These are phyloP conservation scores for Solanum dulcamara DNA, from an alignment of 257 asterid species.

Conservation along the genomic window DNA sequence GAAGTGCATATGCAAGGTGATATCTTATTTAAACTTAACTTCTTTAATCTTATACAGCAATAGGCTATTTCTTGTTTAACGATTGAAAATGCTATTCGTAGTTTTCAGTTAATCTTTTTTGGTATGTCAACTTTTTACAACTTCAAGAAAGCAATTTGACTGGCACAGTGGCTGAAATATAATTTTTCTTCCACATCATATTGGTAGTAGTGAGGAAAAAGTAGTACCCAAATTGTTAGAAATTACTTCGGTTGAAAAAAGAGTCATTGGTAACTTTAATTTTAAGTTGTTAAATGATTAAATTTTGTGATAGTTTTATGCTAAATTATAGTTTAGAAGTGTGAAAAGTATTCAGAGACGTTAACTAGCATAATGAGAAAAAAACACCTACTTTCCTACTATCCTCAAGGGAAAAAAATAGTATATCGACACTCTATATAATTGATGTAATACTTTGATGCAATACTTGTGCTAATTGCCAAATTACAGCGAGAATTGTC, in stretches of 20 bases:
- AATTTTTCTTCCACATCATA: neutral
- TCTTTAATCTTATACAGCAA: neutral
- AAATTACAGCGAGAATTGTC: neutral
- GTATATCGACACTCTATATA: neutral
- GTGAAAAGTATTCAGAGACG: neutral
- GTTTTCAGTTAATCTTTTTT: neutral
- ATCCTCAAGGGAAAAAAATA: neutral
- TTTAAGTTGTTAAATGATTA: neutral
- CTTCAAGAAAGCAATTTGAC: neutral
- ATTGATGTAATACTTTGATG: neutral
- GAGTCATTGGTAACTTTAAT: neutral
- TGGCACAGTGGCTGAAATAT: neutral
- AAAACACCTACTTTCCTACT: neutral
- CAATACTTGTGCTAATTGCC: neutral
- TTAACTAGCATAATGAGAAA: neutral
- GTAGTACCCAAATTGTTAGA: neutral
- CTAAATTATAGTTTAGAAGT: neutral
- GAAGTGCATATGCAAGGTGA: slow-evolving; percentile 99
- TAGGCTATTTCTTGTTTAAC: neutral
- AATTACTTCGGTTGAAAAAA: neutral
- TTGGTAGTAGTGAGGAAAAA: neutral
- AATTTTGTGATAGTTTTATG: neutral
- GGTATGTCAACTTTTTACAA: neutral
- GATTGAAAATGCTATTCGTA: neutral
- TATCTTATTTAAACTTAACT: neutral